Conservation (phyloP, 2,329 filamentous ascomycete species). For the Drechmeria coniospora region DNA sequence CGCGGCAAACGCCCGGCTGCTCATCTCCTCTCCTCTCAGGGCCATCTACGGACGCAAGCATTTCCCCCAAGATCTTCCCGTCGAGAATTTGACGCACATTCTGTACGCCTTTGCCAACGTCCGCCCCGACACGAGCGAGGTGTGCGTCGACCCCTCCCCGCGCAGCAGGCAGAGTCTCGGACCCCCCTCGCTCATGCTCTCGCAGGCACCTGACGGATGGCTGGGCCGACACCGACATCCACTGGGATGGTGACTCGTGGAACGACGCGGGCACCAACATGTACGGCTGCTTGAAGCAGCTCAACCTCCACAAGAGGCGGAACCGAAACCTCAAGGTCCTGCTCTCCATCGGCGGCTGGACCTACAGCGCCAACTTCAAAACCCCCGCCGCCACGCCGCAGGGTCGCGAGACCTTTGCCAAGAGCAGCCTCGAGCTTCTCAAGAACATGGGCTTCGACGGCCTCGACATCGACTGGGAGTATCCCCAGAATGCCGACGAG, state of each 20-base stretch:
- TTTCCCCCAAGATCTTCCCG: constrained; percentile 69
- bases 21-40: constrained; percentile 25
- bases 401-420: constrained; percentile 58
- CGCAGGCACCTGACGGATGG: constrained; percentile 37
- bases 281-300: constrained; percentile 80
- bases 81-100: constrained; percentile 70
- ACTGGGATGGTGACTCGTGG: constrained; percentile 53
- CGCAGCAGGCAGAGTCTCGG: not conserved
- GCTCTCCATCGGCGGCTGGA: constrained; percentile 84
- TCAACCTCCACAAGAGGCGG: constrained; percentile 65
- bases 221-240: constrained; percentile 60
- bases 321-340: constrained; percentile 77
- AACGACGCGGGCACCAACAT: constrained; percentile 63
- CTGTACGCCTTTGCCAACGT: constrained; percentile 89
- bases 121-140: constrained; percentile 62
- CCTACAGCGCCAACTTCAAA: constrained; percentile 75
- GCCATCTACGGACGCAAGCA: constrained; percentile 79
- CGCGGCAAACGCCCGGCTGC: too few relatives aligned
- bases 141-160: constrained; percentile 30
- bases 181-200: constrained; percentile 1
- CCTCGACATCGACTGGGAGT: constrained; percentile 56
- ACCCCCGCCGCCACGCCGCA: constrained; percentile 52
- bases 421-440: constrained; percentile 57
- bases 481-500: constrained; percentile 38
- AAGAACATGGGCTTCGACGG: constrained; percentile 69